These are phyloP conservation scores for Marvania coccoides DNA, from an alignment of 139 green algal genomes.

Conservation along the genomic window DNA sequence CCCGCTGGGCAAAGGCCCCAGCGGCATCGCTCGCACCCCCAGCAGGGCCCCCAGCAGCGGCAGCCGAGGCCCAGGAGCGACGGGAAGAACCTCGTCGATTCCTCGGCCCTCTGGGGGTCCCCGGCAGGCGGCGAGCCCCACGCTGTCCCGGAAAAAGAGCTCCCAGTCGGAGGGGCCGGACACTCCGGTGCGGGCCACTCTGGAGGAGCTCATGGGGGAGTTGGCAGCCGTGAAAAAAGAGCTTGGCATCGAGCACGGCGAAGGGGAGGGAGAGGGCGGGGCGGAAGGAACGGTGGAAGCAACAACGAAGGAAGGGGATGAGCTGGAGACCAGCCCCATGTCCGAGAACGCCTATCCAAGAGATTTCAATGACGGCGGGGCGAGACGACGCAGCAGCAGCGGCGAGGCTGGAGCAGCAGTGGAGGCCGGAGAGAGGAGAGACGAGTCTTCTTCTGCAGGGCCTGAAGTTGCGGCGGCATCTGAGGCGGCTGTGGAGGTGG, in stretches of 20 bases:
- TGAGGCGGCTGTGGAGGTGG: too few species aligned
- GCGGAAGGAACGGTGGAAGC: not conserved
- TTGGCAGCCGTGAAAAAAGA: constrained; percentile 23
- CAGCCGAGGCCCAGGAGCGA: not conserved
- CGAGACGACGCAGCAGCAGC: not conserved
- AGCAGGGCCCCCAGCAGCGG: not conserved
- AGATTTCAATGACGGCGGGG: too few species aligned
- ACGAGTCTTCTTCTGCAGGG: too few species aligned
- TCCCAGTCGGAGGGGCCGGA: not conserved
- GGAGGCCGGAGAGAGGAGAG: not conserved
- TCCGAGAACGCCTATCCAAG: not conserved
- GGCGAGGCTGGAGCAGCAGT: not conserved
- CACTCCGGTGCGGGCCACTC: not conserved
- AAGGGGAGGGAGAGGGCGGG: not conserved
- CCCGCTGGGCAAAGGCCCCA: not conserved
- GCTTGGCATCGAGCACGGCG: not conserved
- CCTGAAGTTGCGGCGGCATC: too few species aligned
- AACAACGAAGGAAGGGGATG: not conserved
- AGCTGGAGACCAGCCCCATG: not conserved
- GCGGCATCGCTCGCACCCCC: not conserved
- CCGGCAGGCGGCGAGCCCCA: not conserved
- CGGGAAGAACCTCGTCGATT: too few species aligned
- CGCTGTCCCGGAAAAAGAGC: not conserved
- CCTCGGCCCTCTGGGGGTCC: not conserved
- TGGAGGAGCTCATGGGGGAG: constrained; percentile 26